Evolutionary conservation across 2,329 filamentous ascomycete species (phyloP), one percentile per base, ranked within the genome.

Genomic region (Calonectria crousiana): DNA sequence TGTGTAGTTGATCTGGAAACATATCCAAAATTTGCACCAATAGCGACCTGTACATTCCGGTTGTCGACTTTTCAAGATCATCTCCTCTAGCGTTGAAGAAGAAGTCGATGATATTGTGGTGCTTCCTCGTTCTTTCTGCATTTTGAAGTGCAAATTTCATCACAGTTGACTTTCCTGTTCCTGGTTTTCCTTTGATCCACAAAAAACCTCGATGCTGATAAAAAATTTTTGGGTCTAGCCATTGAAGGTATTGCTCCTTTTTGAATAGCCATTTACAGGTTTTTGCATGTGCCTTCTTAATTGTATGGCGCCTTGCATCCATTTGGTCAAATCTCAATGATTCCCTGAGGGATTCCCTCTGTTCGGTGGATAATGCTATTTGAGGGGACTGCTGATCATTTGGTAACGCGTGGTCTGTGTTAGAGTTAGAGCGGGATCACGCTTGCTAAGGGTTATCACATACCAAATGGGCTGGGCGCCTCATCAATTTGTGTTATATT

Each of bases 41-140:
- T 9, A 34, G 32, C 32, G 88, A 88, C 9, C 88, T 85, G 75
- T 89, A 90, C 77, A 91, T 83, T 5, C 90, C 89, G 0, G 82
- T 20, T 0, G 83, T 83, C 0, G 88, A 85, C 73, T 84, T 88
- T 72, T 91, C 87, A 6, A 88, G 78, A 8, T 79, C 36, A 0
- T 81, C 78, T 0, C 88, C 88, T 67, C 87, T 79, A 0, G 87
- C 88, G 67, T 89, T 87, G 83, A 90, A 90, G 80, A 89, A 90
- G 78, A 89, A 89, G 1, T 84, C 87, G 1, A 87, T 69, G 1
- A 86, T 72, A 0, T 80, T 65, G 0, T 20, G 38, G 3, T 74
- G 41, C 20, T 26, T 78, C 34, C 67, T 34, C 6, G 32, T 34
- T 72, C 18, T 18, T 51, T 23, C 74, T 60, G 47, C 47, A 28